phyloP scores from a whole-genome alignment of 1,284 basidiomycete species.

The Boletus holoroseus region DNA sequence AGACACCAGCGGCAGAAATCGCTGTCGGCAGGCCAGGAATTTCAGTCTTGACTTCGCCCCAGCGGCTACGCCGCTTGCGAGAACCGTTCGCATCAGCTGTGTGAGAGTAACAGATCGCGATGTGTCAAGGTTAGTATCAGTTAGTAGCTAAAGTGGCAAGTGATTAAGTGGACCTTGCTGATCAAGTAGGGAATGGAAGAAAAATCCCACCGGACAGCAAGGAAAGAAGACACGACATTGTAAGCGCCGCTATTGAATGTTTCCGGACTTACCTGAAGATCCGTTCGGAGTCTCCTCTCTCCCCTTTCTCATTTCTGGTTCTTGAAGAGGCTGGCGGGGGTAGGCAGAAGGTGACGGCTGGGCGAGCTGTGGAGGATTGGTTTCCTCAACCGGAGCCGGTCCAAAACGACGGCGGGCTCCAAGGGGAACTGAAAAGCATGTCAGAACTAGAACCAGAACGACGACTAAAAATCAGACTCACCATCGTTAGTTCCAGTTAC shows the following conservation, averaged over 20 bases:
- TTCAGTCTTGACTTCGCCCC: conserved; percentile 88
- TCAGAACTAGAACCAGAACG: conserved; percentile 9
- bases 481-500: conserved; percentile 82
- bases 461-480: conserved; percentile 32
- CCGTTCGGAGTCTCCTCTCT: conserved; percentile 59
- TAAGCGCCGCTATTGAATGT: conserved; percentile 31
- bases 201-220: conserved; percentile 33
- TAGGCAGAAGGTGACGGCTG: conserved; percentile 80
- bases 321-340: conserved; percentile 57
- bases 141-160: conserved; percentile 45
- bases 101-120: conserved; percentile 37
- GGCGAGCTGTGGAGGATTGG: conserved; percentile 72
- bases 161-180: conserved; percentile 35
- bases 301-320: conserved; percentile 51
- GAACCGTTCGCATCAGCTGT: conserved; percentile 74
- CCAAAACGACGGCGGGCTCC: conserved; percentile 86
- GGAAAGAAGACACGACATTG: conserved; percentile 31
- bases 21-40: conserved; percentile 88
- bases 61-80: conserved; percentile 90
- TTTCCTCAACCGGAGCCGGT: conserved; percentile 71
- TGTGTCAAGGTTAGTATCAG: conserved; percentile 53
- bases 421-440: conserved; percentile 52
- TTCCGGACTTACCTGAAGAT: conserved; percentile 50
- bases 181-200: conserved; percentile 25
- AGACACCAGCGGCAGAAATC: conserved; percentile 86